Evolutionary conservation across 1,139 yeast genomes (phyloP).

Genomic region (Taiozyma sp.): DNA sequence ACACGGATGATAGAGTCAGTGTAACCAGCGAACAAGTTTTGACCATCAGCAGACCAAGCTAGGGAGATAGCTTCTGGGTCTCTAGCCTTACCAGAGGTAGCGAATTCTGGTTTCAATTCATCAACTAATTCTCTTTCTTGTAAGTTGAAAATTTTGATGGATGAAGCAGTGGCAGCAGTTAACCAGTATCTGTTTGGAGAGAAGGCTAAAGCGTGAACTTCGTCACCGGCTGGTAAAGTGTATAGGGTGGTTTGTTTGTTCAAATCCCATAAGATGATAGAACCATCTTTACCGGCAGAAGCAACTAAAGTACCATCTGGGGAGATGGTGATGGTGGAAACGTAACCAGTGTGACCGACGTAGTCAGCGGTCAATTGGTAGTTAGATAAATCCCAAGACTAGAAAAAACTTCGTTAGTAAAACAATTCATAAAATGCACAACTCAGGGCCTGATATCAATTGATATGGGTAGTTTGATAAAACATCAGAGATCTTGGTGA

Average conservation of each 20-base stretch:
- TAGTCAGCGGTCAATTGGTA: constrained; percentile 92
- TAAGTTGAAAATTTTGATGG: constrained; percentile 98
- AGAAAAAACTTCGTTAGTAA: constrained; percentile 34
- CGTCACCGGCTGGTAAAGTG: constrained; percentile 95
- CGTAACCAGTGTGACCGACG: constrained; percentile 99
- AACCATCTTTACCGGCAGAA: constrained; percentile 99
- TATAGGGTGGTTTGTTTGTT: constrained; percentile 83
- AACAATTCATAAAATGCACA: background rate
- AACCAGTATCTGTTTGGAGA: constrained; percentile 99
- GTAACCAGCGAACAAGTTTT: constrained; percentile 99
- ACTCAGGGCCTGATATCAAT: background rate
- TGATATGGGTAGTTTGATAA: background rate
- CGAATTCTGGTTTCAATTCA: constrained; percentile 98
- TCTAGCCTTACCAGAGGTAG: constrained; percentile 80
- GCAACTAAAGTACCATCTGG: constrained; percentile 99
- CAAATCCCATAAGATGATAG: constrained; percentile 98
- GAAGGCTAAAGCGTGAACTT: constrained; percentile 98
- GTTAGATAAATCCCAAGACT: constrained; percentile 95
- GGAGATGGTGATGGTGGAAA: constrained; percentile 94
- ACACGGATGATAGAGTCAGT: constrained; percentile 99
- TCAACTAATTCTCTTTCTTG: constrained; percentile 95
- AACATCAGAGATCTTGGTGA: constrained; percentile 98
- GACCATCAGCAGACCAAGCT: constrained; percentile 99
- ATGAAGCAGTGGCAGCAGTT: constrained; percentile 98
- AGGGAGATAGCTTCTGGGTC: constrained; percentile 98